phyloP scores from a whole-genome alignment of 768 basidiomycete species.

The Mrakia frigida region DNA sequence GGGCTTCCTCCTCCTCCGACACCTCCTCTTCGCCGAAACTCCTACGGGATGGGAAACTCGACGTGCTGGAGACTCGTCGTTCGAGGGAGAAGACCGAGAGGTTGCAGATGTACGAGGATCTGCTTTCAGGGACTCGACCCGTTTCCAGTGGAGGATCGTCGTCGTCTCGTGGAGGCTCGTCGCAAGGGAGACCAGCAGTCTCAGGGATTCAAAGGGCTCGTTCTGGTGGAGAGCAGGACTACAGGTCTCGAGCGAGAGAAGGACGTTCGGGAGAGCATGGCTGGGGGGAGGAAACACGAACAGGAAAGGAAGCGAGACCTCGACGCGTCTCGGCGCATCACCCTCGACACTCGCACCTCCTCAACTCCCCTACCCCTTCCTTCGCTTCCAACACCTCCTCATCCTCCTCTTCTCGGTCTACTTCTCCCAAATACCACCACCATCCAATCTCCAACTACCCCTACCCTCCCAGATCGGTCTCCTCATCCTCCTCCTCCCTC shows the following conservation, averaged over 20 bases:
- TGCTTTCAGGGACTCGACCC: background rate
- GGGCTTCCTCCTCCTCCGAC: background rate
- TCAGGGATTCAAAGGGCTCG: background rate
- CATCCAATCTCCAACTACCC: background rate
- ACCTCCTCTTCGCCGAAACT: background rate
- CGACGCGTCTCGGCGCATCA: background rate
- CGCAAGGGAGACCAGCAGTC: background rate
- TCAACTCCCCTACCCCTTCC: constrained; percentile 7
- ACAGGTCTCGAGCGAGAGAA: background rate
- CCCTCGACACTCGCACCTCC: background rate
- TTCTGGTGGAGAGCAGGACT: background rate
- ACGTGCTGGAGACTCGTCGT: background rate
- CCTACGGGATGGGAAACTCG: background rate
- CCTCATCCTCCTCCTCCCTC: background rate
- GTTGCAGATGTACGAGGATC: background rate
- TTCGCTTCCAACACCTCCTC: background rate
- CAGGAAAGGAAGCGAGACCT: background rate
- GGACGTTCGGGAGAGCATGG: background rate
- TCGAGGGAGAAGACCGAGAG: background rate
- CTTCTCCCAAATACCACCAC: background rate
- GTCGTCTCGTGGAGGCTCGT: background rate
- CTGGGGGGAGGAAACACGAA: background rate
- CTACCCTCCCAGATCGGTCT: background rate
- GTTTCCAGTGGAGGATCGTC: background rate
- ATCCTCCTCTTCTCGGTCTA: background rate